Conservation (phyloP, 2,329 filamentous ascomycete species). For the Venturia effusa region DNA sequence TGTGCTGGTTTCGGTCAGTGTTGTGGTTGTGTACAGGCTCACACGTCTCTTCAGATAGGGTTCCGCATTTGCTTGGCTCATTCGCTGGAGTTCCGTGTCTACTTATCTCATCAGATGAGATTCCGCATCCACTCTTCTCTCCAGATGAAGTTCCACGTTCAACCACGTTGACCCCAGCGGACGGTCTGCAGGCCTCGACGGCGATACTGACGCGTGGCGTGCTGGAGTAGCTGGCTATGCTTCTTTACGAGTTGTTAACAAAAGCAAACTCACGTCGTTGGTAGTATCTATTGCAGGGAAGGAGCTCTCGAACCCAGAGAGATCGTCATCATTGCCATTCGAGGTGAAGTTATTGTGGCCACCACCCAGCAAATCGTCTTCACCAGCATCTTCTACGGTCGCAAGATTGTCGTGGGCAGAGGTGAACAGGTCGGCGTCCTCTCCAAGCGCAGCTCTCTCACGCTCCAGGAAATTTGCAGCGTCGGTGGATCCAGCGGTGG, state of each 20-base stretch:
- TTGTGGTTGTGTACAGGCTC: neutral
- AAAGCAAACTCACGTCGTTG: conserved; percentile 51
- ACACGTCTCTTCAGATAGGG: no score
- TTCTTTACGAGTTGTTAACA: neutral
- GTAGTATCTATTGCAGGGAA: conserved; percentile 72
- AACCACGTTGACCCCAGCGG: no score
- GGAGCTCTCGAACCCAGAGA: conserved; percentile 68
- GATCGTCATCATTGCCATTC: conserved; percentile 36
- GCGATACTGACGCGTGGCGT: neutral
- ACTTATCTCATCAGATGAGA: no score
- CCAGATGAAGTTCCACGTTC: no score
- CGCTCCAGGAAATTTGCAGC: conserved; percentile 72
- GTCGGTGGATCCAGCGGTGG: conserved; percentile 49
- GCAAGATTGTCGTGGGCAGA: conserved; percentile 62
- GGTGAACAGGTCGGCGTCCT: conserved; percentile 85
- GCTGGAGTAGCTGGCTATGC: neutral
- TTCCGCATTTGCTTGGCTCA: no score
- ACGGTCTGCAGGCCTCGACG: neutral
- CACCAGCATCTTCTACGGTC: conserved; percentile 49
- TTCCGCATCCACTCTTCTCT: neutral
- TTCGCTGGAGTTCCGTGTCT: no score
- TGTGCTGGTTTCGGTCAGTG: conserved; percentile 37
- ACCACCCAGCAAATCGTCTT: conserved; percentile 63
- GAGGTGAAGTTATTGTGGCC: conserved; percentile 38
- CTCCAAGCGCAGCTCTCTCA: conserved; percentile 81